These are phyloP conservation scores for carrot (Daucus carota) DNA, from an alignment of 129 eudicot genomes.

Conservation along the genomic window DNA sequence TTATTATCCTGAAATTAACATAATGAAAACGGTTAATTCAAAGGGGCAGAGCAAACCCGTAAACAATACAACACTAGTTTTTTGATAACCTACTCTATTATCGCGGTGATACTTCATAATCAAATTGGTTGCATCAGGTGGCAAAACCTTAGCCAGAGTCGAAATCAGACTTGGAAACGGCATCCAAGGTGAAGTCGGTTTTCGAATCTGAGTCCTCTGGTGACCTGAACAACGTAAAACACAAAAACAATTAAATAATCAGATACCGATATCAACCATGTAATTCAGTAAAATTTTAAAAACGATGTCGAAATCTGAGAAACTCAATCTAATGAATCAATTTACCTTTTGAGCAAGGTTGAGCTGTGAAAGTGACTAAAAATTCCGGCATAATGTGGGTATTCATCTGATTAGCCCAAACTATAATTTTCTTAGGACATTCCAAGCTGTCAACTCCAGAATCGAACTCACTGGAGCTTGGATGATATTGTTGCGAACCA, in stretches of 20 bases:
- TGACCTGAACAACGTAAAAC: constrained; percentile 17
- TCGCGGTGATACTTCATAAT: constrained; percentile 43
- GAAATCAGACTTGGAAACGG: constrained; percentile 57
- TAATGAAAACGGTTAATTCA: background rate
- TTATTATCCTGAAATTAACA: constrained; percentile 36
- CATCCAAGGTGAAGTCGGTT: constrained; percentile 72
- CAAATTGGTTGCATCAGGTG: constrained; percentile 30
- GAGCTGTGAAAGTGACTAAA: constrained; percentile 46
- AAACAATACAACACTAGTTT: background rate
- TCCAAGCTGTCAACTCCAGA: constrained; percentile 26
- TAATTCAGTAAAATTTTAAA: background rate
- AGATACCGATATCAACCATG: background rate
- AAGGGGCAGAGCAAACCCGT: background rate
- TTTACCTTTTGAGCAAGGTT: constrained; percentile 24
- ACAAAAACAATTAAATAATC: too few relatives aligned
- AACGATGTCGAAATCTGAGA: background rate
- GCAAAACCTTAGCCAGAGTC: constrained; percentile 50
- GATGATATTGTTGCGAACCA: constrained; percentile 46
- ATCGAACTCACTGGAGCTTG: constrained; percentile 62
- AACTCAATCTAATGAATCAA: background rate
- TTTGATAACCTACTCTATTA: constrained; percentile 31
- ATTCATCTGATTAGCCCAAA: constrained; percentile 68
- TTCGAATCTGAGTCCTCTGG: constrained; percentile 17
- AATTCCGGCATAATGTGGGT: constrained; percentile 58
- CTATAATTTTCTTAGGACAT: constrained; percentile 41